These are phyloP conservation scores for Fusarium vanettenii DNA, from an alignment of 2,329 filamentous ascomycete genomes.

Conservation along the genomic window DNA sequence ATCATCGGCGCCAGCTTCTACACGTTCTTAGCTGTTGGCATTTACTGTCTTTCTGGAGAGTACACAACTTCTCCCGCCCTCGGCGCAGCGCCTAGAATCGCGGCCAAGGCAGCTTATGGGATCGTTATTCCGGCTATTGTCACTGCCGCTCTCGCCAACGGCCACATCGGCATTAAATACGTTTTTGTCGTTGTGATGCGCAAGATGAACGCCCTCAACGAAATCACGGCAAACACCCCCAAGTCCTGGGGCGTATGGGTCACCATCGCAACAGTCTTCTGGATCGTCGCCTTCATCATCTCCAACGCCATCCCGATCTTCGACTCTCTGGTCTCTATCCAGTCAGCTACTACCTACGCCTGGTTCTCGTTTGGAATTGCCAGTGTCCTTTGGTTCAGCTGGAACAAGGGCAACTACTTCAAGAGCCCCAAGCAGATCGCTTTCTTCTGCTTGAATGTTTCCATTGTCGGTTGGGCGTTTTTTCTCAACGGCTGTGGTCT, in stretches of 20 bases:
- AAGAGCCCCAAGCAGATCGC: conserved; percentile 20
- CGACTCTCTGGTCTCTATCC: conserved; percentile 37
- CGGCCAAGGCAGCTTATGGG: conserved; percentile 38
- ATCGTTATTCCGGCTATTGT: conserved; percentile 33
- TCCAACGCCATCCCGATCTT: conserved; percentile 41
- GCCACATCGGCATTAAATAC: conserved; percentile 39
- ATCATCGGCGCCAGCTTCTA: conserved; percentile 25
- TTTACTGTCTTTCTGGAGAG: conserved; percentile 38
- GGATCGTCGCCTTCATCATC: conserved; percentile 34
- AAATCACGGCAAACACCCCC: conserved; percentile 21
- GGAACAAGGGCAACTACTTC: conserved; percentile 14
- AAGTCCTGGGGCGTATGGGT: conserved; percentile 41
- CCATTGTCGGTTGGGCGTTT: conserved; percentile 24
- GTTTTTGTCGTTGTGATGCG: conserved; percentile 17
- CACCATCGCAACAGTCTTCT: conserved; percentile 26
- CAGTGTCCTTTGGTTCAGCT: conserved; percentile 20
- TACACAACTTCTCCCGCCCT: conserved; percentile 30
- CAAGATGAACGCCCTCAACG: conserved; percentile 12
- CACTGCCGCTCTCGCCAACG: conserved; percentile 33
- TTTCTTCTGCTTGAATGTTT: conserved; percentile 23
- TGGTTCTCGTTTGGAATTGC: conserved; percentile 38
- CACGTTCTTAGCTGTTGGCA: conserved; percentile 26
- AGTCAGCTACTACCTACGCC: conserved; percentile 32
- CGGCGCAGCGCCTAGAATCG: conserved; percentile 26
- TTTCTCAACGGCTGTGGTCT: conserved; percentile 34